Conservation (phyloP, 768 basidiomycete species). For the Clavaria fumosa region DNA sequence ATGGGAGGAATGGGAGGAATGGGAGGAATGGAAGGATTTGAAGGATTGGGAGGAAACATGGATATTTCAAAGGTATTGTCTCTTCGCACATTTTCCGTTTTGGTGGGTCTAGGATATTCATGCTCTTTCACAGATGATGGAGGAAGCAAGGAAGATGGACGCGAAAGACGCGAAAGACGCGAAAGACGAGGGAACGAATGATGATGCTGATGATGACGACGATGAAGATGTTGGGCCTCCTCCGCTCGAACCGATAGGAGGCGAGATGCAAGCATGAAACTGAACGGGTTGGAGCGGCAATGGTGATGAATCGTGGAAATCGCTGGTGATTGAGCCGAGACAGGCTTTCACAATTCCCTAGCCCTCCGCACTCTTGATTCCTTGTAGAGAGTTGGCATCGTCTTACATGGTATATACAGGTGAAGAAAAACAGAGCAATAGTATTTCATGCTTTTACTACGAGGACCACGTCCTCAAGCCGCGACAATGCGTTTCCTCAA, state of each 20-base stretch:
- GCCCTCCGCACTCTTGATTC: no score
- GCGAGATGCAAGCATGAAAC: neutral
- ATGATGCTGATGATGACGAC: slow-evolving; percentile 29
- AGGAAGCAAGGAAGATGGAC: neutral
- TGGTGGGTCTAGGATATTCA: neutral
- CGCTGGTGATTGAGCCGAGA: neutral
- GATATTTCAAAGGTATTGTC: slow-evolving; percentile 1
- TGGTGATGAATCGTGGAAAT: slow-evolving; percentile 1
- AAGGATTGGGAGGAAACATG: slow-evolving; percentile 12
- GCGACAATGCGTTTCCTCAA: no score
- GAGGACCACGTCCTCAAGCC: no score
- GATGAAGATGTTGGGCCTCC: slow-evolving; percentile 60
- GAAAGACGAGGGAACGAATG: slow-evolving; percentile 8
- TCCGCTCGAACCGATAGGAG: slow-evolving; percentile 52
- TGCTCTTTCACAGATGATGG: slow-evolving; percentile 3
- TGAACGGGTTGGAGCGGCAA: no score
- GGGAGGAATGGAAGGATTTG: slow-evolving; percentile 12
- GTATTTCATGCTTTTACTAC: no score
- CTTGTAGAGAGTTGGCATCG: no score
- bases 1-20: slow-evolving; percentile 37
- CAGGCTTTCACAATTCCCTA: no score
- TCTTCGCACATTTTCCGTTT: neutral
- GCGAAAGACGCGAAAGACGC: no score
- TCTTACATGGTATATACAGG: no score
- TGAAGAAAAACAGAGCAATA: no score